Evolutionary conservation across 139 green algal species (phyloP), one percentile per base, ranked within the genome.

Genomic region (Closterium sp.): DNA sequence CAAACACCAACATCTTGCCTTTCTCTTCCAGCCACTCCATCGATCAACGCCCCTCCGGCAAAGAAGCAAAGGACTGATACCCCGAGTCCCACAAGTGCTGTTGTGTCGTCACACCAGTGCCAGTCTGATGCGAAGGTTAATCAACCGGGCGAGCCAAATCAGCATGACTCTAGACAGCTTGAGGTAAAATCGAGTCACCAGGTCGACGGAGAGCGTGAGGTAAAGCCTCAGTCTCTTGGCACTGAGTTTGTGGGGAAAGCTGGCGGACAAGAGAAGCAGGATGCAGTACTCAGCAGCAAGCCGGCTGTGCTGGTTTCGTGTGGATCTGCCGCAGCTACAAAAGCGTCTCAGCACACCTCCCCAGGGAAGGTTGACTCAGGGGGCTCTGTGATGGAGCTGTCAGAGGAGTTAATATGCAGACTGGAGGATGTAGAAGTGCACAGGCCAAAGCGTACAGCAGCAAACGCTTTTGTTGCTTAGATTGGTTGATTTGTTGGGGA

Each of bases 21-120:
- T 31, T 92, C 89, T 34, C 24, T 92, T 89, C 89, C 89, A 70
- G 31, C 89, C 27, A 92, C 89, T 21, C 89, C 89, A 29, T 88
- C 89, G 11, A 87, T 87, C 1, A 31, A 87, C 85, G 28, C 85
- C 0, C 28, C 85, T 32, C 28, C 85, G 0, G 0, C n/a, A 34
- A 87, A 31, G 28, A 32, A 87, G 85, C 85, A 87, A 24, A 31
- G 85, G 28, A 87, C n/a, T 24, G 28, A 87, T 21, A 87, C 85
- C 28, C 85, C 85, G 85, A 87, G 85, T 31, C 85, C 85, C 21
- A 87, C 85, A 21, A 87, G 85, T 87, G 85, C 85, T 27, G 62
- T 79, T 6, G 1, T 79, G 62, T 79, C 62, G 19, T 27, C 62
- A 27, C 62, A 79, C 62, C 0, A 1, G 62, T 79, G 62, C 62